These are phyloP conservation scores for Aschersonia sp. DNA, from an alignment of 2,329 filamentous ascomycete species.

Conservation along the genomic window DNA sequence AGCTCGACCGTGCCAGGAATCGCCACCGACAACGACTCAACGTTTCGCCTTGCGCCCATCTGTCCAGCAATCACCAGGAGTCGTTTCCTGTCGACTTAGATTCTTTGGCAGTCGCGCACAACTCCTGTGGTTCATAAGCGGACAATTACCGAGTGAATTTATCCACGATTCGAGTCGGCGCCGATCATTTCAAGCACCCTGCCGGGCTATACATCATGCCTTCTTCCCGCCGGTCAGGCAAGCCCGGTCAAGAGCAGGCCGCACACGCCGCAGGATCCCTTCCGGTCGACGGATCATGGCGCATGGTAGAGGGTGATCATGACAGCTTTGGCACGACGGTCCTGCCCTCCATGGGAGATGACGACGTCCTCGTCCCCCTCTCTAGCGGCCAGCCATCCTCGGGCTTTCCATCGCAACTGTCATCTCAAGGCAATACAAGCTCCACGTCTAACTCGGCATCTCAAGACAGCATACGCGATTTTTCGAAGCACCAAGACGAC, in stretches of 20 bases:
- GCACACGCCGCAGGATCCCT: constrained; percentile 13
- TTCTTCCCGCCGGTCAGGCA: not conserved
- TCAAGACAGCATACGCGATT: constrained; percentile 41
- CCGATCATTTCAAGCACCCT: too few relatives aligned
- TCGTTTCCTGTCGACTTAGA: too few relatives aligned
- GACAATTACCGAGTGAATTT: too few relatives aligned
- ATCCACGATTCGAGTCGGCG: too few relatives aligned
- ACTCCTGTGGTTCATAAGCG: too few relatives aligned
- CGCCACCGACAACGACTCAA: too few relatives aligned
- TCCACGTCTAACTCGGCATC: constrained; percentile 26
- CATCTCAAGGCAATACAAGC: constrained; percentile 17
- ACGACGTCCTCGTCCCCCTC: constrained; percentile 17
- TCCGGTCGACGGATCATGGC: constrained; percentile 41
- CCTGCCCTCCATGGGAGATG: constrained; percentile 27
- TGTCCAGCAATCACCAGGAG: too few relatives aligned
- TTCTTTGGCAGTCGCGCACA: too few relatives aligned
- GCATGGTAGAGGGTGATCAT: constrained; percentile 45
- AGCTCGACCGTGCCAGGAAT: too few relatives aligned
- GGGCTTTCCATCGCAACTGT: constrained; percentile 29
- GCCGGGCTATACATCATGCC: not conserved
- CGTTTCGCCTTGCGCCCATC: too few relatives aligned
- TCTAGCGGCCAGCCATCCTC: constrained; percentile 23
- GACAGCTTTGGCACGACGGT: constrained; percentile 45
- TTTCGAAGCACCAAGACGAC: constrained; percentile 36
- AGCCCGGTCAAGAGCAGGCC: not conserved